Percentiles rank a stretch among this genome's conserved stretches.
Evolutionary conservation across 2,329 filamentous ascomycete species (phyloP).

Genomic region (Colletotrichum kahawae): DNA sequence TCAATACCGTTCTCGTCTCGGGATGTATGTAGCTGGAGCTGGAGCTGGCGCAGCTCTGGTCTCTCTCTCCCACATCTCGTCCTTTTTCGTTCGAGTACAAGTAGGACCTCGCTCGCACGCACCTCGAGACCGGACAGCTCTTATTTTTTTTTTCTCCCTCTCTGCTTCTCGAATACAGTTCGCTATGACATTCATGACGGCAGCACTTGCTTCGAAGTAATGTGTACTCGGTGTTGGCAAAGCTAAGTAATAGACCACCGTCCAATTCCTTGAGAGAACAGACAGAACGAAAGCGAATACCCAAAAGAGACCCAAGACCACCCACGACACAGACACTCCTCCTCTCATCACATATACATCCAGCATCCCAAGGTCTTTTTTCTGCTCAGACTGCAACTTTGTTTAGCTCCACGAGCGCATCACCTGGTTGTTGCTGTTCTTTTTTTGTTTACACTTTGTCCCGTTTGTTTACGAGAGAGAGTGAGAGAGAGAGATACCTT

Average conservation of each 20-base stretch:
- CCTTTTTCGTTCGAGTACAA: not conserved
- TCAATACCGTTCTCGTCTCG: not conserved
- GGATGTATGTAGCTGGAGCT: not conserved
- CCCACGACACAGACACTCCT: not conserved
- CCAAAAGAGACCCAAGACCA: not conserved
- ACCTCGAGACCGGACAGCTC: not conserved
- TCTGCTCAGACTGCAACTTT: not conserved
- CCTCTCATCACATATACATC: not conserved
- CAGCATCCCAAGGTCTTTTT: not conserved
- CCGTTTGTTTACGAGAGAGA: not conserved
- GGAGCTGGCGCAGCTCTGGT: not conserved
- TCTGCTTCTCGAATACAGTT: constrained; percentile 7
- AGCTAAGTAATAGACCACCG: constrained; percentile 4
- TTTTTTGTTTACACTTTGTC: not conserved
- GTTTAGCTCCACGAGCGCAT: not conserved
- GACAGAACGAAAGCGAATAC: not conserved
- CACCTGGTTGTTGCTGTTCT: not conserved
- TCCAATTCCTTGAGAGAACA: not conserved
- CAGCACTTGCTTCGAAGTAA: constrained; percentile 12
- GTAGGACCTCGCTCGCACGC: constrained; percentile 8
- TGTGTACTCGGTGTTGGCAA: constrained; percentile 6
- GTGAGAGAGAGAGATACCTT: not conserved
- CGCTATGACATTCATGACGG: constrained; percentile 9
- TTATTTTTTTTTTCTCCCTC: not conserved
- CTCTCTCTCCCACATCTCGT: not conserved